Percentiles rank a stretch among this genome's conserved stretches.
Conservation (phyloP, 129 eudicot genomes). For the Artemisia tridentata region DNA sequence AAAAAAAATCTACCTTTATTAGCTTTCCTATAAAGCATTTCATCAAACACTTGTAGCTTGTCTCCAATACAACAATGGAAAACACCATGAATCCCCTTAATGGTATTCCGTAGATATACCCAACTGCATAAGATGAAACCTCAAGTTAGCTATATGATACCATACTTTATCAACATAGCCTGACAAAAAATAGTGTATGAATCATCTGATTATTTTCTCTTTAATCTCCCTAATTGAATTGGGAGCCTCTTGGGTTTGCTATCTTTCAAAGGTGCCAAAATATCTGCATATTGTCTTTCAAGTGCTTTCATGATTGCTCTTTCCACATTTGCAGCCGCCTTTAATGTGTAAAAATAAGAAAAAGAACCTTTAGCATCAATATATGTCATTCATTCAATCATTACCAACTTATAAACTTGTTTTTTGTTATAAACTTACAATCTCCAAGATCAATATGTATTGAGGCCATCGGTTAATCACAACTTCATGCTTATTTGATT, state of each 20-base stretch:
- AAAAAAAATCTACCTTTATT: too few relatives aligned
- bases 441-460: slow-evolving; percentile 67
- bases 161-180: slow-evolving; percentile 36
- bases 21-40: too few relatives aligned
- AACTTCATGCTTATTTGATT: slow-evolving; percentile 64
- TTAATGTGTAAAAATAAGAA: background rate
- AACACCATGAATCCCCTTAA: too few relatives aligned
- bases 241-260: slow-evolving; percentile 86
- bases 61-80: too few relatives aligned
- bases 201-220: slow-evolving; percentile 72
- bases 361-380: too few relatives aligned
- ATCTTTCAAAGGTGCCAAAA: slow-evolving; percentile 78
- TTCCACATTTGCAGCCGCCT: slow-evolving; percentile 91
- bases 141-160: background rate
- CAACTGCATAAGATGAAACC: too few relatives aligned
- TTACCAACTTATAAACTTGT: background rate
- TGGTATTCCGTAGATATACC: too few relatives aligned
- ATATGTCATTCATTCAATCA: too few relatives aligned
- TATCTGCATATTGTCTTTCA: slow-evolving; percentile 80
- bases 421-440: slow-evolving; percentile 48
- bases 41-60: too few relatives aligned
- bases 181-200: slow-evolving; percentile 60
- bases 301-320: slow-evolving; percentile 81
- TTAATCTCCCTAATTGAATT: slow-evolving; percentile 80
- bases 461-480: slow-evolving; percentile 90